phyloP scores from a whole-genome alignment of 805 yeast species.

The Brettanomyces bruxellensis region DNA sequence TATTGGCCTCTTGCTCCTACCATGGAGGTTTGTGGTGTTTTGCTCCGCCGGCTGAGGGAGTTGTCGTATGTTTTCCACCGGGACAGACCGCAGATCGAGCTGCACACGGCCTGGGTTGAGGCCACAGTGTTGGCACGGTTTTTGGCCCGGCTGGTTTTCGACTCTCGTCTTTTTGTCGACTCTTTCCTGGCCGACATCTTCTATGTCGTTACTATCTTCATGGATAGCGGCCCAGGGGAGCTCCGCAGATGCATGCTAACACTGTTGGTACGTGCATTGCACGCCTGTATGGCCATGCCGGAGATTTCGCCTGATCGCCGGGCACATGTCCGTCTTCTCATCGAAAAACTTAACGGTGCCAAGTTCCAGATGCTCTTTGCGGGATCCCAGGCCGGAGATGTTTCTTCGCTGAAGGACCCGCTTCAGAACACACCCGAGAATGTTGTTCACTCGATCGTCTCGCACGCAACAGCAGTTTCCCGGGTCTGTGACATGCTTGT shows the following conservation, averaged over 20 bases:
- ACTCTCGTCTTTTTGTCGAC: constrained; percentile 51
- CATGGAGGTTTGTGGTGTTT: constrained; percentile 59
- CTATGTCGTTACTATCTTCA: constrained; percentile 54
- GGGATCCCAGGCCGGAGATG: constrained; percentile 40
- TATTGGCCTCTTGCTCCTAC: constrained; percentile 62
- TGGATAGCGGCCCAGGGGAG: constrained; percentile 42
- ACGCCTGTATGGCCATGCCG: constrained; percentile 54
- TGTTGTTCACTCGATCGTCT: constrained; percentile 13
- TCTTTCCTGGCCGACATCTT: constrained; percentile 64
- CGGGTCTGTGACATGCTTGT: constrained; percentile 48
- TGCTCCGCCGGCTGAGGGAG: constrained; percentile 47
- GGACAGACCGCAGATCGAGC: constrained; percentile 35
- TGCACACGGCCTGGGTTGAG: constrained; percentile 60
- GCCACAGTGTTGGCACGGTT: constrained; percentile 58
- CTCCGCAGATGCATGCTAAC: constrained; percentile 56
- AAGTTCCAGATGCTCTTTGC: constrained; percentile 65
- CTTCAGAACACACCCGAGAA: not conserved
- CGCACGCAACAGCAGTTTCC: constrained; percentile 40
- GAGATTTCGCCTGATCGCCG: constrained; percentile 33
- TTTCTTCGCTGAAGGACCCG: constrained; percentile 2
- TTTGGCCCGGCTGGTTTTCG: constrained; percentile 60
- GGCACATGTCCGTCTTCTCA: constrained; percentile 36
- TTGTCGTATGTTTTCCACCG: constrained; percentile 42
- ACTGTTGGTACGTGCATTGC: constrained; percentile 57
- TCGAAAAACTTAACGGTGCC: constrained; percentile 45